Conservation (phyloP, 2,329 filamentous ascomycete genomes). For the Ophiostoma australiae region DNA sequence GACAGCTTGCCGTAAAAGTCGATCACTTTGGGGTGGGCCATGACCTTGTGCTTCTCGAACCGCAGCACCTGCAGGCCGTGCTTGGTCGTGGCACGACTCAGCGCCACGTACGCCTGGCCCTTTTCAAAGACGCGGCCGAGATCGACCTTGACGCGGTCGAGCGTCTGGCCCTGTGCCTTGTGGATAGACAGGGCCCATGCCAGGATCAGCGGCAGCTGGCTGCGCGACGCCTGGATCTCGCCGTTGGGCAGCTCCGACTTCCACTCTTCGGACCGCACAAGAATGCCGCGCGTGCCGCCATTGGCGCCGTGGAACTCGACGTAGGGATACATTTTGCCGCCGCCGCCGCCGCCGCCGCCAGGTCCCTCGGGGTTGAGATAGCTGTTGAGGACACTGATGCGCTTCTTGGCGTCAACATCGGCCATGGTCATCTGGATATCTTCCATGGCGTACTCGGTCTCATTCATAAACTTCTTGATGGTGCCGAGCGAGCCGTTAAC, state of each 20-base stretch:
- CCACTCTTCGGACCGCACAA: slow-evolving; percentile 86
- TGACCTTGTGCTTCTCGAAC: slow-evolving; percentile 86
- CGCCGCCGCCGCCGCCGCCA: slow-evolving; percentile 27
- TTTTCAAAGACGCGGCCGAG: slow-evolving; percentile 91
- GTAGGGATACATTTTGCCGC: slow-evolving; percentile 58
- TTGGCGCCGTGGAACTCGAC: slow-evolving; percentile 79
- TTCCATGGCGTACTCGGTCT: slow-evolving; percentile 38
- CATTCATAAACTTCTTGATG: slow-evolving; percentile 69
- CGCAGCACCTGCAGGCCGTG: slow-evolving; percentile 79
- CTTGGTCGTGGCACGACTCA: slow-evolving; percentile 87
- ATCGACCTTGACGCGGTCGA: slow-evolving; percentile 92
- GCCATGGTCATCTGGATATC: slow-evolving; percentile 25
- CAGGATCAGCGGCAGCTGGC: slow-evolving; percentile 79
- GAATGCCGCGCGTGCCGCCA: slow-evolving; percentile 67
- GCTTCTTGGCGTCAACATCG: slow-evolving; percentile 48
- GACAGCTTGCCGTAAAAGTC: slow-evolving; percentile 80
- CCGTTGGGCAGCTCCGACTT: slow-evolving; percentile 96
- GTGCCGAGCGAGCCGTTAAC: slow-evolving; percentile 93
- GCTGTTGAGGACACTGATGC: slow-evolving; percentile 49
- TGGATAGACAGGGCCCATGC: slow-evolving; percentile 97
- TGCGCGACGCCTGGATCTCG: slow-evolving; percentile 82
- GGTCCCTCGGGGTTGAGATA: slow-evolving; percentile 36
- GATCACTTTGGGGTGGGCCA: slow-evolving; percentile 84
- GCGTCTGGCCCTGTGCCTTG: slow-evolving; percentile 92
- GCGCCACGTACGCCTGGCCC: slow-evolving; percentile 92